Evolutionary conservation across 2,329 filamentous ascomycete species (phyloP), one percentile per base, ranked within the genome.

Genomic region (Trichoderma arundinaceum): DNA sequence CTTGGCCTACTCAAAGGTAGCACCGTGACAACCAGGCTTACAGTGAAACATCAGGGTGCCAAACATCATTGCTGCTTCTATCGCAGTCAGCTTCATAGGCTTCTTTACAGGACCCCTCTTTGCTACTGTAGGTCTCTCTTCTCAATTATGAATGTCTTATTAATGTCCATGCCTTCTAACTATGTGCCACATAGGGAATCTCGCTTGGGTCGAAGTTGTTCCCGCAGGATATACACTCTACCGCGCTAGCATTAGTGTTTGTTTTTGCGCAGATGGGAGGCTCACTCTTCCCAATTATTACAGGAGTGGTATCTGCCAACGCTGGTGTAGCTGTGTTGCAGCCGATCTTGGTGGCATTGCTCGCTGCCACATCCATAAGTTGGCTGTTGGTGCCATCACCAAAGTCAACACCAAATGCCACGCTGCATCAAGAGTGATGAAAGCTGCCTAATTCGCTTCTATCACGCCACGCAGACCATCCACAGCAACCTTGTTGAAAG

Each of bases 61-160:
- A 0, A 80, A 78, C 28, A 80, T 81, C 43, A 75, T 85, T 10
- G 81, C 79, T 0, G 83, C 83, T 12, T 83, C 84, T 0, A 81
- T 86, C 0, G 81, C 83, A 0, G 80, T 87, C 64, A 84, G 80
- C 63, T 71, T 87, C 0, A 71, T 88, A 2, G 85, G 85, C 0
- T 85, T 88, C 73, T 85, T 88, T 67, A 82, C 81, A 1, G 86
- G 86, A 0, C 86, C 85, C 0, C 79, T 86, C 22, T 88, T 88
- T 68, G 83, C 85, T 1, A 83, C 84, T 0, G 85, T 84, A 66
- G 68, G 79, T 73, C 12, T 35, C 54, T 17, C 4, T 19, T 9
- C 10, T 32, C 5, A 46, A 19, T 1, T 7, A 10, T 3, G 1
- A 8, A 3, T 0, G 3, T 28, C 1, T 2, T 9, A 6, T 15